phyloP scores from a whole-genome alignment of 305 asterid genomes.

The Fraxinus floribunda region DNA sequence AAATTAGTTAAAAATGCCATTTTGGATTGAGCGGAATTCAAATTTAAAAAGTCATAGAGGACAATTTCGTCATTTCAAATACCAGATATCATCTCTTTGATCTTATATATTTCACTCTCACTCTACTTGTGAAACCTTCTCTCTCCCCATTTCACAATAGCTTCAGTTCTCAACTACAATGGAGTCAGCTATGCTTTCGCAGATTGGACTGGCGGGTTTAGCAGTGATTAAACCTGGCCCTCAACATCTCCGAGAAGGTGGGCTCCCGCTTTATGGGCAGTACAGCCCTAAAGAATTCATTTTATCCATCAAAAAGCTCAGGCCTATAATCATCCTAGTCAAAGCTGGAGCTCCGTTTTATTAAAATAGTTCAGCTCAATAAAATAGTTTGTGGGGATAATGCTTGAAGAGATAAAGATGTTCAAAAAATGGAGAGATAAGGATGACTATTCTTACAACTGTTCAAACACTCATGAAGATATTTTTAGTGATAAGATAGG shows the following conservation, averaged over 20 bases:
- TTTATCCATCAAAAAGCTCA: slow-evolving; percentile 58
- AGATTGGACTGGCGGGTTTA: slow-evolving; percentile 74
- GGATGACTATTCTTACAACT: too few species aligned
- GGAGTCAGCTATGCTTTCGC: slow-evolving; percentile 58
- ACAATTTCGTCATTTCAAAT: slow-evolving; percentile 11
- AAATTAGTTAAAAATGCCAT: not conserved
- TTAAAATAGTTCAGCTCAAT: too few species aligned
- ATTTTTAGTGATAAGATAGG: too few species aligned
- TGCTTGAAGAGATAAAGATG: too few species aligned
- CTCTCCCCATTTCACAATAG: not conserved
- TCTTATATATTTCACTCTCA: not conserved
- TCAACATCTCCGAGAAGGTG: slow-evolving; percentile 77
- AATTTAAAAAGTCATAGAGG: not conserved
- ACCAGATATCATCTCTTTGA: not conserved
- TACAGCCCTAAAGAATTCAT: slow-evolving; percentile 65
- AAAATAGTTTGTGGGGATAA: too few species aligned
- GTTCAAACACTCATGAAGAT: too few species aligned
- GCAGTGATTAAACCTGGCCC: slow-evolving; percentile 84
- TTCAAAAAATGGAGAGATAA: too few species aligned
- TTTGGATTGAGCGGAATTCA: not conserved
- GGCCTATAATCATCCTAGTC: slow-evolving; percentile 70
- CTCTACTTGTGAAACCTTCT: not conserved
- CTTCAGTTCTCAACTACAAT: slow-evolving; percentile 17
- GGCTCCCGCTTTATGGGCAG: slow-evolving; percentile 61
- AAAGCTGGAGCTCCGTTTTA: slow-evolving; percentile 67